Conservation (phyloP, 164 flowering plant species). For the Stephania japonica region DNA sequence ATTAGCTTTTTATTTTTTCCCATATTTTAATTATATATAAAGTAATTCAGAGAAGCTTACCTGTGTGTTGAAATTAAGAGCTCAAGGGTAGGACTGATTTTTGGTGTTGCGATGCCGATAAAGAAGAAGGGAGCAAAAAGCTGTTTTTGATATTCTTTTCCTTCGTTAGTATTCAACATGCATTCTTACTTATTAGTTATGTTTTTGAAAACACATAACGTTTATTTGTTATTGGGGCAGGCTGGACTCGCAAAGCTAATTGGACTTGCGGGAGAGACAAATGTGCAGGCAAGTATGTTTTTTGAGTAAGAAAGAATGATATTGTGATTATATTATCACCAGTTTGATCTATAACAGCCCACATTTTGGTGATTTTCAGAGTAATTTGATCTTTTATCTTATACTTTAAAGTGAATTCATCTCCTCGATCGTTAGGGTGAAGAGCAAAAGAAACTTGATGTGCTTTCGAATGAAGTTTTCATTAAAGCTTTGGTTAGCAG, state of each 20-base stretch:
- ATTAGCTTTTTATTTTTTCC: background rate
- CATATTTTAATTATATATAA: background rate
- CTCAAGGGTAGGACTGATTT: background rate
- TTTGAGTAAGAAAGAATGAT: background rate
- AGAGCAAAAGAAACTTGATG: conserved; percentile 97
- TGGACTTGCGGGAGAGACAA: conserved; percentile 94
- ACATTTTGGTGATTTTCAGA: background rate
- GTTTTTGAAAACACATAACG: background rate
- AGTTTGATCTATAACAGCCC: background rate
- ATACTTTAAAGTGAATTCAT: background rate
- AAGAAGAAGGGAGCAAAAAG: background rate
- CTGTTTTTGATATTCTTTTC: background rate
- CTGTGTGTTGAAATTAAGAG: background rate
- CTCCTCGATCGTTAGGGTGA: conserved; percentile 56
- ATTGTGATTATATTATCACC: background rate
- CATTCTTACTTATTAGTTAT: background rate
- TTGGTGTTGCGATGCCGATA: background rate
- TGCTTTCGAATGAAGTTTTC: conserved; percentile 92
- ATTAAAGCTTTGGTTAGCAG: conserved; percentile 91
- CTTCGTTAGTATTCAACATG: background rate
- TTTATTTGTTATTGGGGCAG: conserved; percentile 40
- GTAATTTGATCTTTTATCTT: background rate
- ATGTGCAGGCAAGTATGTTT: conserved; percentile 61
- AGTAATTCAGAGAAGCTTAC: background rate
- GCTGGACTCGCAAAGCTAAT: conserved; percentile 97